Percentiles rank a stretch among this genome's conserved stretches.
phyloP scores from a whole-genome alignment of 2,329 filamentous ascomycete genomes.

The Trichoderma breve region DNA sequence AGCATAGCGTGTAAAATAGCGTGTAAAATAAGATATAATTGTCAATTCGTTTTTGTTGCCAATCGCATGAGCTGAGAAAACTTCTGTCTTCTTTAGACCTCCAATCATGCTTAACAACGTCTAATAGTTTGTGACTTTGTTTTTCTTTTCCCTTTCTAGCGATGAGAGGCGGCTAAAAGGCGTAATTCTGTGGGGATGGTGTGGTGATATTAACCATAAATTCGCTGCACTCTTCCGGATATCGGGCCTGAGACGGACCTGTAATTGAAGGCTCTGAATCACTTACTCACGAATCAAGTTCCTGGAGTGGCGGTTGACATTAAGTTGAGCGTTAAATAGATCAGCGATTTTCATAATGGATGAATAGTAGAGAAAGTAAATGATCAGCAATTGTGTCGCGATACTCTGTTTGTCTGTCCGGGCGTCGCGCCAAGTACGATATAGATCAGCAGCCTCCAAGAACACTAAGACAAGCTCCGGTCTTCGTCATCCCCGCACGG shows the following conservation, averaged over 20 bases:
- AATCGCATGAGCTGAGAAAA: background rate
- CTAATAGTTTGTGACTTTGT: background rate
- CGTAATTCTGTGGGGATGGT: background rate
- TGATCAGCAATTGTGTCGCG: background rate
- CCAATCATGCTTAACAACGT: background rate
- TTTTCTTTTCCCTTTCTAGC: background rate
- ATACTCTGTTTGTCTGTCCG: background rate
- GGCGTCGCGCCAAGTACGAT: background rate
- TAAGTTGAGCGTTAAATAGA: background rate
- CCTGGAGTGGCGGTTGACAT: background rate
- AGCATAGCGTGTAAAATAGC: conserved; percentile 1
- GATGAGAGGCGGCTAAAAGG: background rate
- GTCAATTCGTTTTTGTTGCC: background rate
- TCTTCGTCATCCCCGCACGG: background rate
- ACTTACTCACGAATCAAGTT: background rate
- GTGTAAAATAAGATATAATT: background rate
- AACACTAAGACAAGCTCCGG: background rate
- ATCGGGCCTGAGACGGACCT: background rate
- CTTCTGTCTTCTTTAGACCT: background rate
- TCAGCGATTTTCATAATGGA: background rate
- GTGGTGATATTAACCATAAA: background rate
- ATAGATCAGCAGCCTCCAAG: background rate
- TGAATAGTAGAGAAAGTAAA: background rate
- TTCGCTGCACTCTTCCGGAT: background rate
- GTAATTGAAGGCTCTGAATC: background rate